Evolutionary conservation across 345 rosid species (phyloP), one percentile per base, ranked within the genome.

Genomic region (Populus tremula): DNA sequence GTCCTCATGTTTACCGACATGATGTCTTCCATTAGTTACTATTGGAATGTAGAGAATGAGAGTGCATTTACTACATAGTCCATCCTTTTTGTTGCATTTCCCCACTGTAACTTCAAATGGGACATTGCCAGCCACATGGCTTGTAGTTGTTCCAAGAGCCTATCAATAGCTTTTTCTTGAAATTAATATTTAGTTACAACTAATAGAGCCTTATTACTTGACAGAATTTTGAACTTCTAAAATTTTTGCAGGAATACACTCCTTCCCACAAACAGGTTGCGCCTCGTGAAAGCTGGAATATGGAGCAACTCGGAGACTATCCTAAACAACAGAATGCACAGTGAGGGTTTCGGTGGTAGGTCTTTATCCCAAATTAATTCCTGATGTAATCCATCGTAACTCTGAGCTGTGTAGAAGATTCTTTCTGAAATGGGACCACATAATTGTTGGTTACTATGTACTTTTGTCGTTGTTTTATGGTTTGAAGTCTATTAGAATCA

Each of bases 251-350:
- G 99, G 85, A 86, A 76, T 91, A 89, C 74, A 75, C 84, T 70
- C 96, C 97, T 71, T 85, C 85, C 62, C 98, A 95, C 69, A 87
- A 88, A 75, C 93, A 90, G 0, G 84, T 94, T 49, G 95, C 98
- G 74, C 79, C 95, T 50, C 95, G 83, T n/a, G 98, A 93, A 86
- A 94, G 94, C 93, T 94, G 98, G 98, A 80, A 88, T 70, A 87
- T 84, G 91, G 87, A 89, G 79, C 86, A 94, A 73, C 89, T 91
- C 9, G 93, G 91, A 67, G 88, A 83, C 71, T 88, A 88, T 69
- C 76, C 87, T n/a, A 82, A 76, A 82, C 82, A 88, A 64, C 69
- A 77, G 78, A 78, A 78, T 82, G 82, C 83, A 43, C 78, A 78
- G 78, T 85, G 76, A 83, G 71, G 33, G 29, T 49, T 45, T 70